Base-by-base conservation (phyloP, 1,284 basidiomycete genomes). In the Grifola frondosa region DNA sequence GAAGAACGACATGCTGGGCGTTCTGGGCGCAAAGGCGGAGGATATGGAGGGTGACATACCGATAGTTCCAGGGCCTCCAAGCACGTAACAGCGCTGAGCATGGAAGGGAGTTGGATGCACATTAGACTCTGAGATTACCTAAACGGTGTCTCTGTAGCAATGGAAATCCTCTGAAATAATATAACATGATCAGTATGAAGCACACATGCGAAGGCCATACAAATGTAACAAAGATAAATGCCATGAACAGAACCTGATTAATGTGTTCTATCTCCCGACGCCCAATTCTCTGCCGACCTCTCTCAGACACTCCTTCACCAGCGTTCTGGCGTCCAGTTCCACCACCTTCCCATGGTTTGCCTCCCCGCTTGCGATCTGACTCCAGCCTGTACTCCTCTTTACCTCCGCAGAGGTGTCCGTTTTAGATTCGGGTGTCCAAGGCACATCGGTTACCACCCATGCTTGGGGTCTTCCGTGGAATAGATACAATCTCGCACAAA, bases 221-320 rank as follows among this genome's bases (percentile, higher is more conserved):
- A 30, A 40, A 31, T n/a, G n/a, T 23, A 30, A 40, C 8, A 20
- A n/a, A 35, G 21, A 16, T 21, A 42, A 20, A 42, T 28, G 24
- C 22, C 21, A 42, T 26, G n/a, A n/a, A n/a, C n/a, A 24, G 23
- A 30, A n/a, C 30, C 17, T 15, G 16, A 24, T 15, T 16, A n/a
- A 22, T 25, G 19, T 15, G 37, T n/a, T 24, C 51, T 44, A 65
- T 22, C 40, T 49, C 20, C 59, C 58, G 6, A 69, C 60, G 21
- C 84, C 85, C 69, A 89, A 77, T 57, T 88, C 91, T 56, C 70
- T 73, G 12, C 90, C 91, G 4, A 92, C 72, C 44, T 81, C 73
- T 58, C 75, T 80, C 48, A 94, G 60, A 61, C 87, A 91, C 36
- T 79, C 74, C 50, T 78, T 78, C 6, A 85, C 84, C 35, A 93